Evolutionary conservation across 352 stramenopile genomes (phyloP).

Genomic region (Paralagenidium karlingii): DNA sequence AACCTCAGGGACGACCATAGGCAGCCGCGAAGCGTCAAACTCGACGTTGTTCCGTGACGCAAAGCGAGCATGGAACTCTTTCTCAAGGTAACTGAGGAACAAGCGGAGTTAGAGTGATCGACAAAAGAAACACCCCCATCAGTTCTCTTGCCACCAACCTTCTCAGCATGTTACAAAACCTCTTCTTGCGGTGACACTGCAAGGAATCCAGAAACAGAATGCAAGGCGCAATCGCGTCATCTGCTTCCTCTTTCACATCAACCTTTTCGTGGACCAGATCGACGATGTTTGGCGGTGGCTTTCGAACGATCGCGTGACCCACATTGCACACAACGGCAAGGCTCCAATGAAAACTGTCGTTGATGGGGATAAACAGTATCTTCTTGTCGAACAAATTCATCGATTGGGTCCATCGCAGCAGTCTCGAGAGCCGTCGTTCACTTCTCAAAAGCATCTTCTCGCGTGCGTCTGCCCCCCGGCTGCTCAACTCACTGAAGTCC

Average conservation of each 20-base stretch:
- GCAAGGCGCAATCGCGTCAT: conserved; percentile 21
- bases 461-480: no score
- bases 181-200: conserved; percentile 87
- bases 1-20: conserved; percentile 32
- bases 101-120: conserved; percentile 1
- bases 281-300: background rate
- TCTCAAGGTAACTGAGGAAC: conserved; percentile 49
- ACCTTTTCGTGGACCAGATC: background rate
- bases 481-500: no score
- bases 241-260: background rate
- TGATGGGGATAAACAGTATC: conserved; percentile 85
- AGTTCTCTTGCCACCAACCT: conserved; percentile 84
- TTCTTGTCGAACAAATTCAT: conserved; percentile 74
- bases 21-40: conserved; percentile 1
- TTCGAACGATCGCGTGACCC: conserved; percentile 46
- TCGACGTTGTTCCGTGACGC: conserved; percentile 10
- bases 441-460: no score
- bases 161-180: conserved; percentile 65
- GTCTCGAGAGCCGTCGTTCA: no score
- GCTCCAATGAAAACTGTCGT: conserved; percentile 87
- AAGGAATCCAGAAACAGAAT: conserved; percentile 93
- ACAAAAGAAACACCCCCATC: background rate
- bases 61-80: conserved; percentile 36
- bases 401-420: conserved; percentile 70
- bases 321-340: conserved; percentile 80